Conservation (phyloP, 345 rosid genomes). For the Linum trigynum region DNA sequence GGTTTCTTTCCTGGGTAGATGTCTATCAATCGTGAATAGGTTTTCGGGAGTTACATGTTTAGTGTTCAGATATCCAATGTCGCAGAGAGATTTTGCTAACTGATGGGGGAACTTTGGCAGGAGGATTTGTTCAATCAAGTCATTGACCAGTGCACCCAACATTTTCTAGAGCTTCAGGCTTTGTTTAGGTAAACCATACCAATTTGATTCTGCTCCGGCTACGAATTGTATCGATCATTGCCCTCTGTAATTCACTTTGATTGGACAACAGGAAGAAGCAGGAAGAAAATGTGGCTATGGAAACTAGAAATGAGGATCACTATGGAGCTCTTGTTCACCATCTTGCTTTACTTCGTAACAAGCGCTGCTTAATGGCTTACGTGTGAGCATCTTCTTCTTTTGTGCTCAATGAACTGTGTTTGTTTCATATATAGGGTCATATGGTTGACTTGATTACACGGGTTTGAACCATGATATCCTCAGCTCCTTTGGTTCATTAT, state of each 20-base stretch:
- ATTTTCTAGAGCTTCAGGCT: conserved; percentile 21
- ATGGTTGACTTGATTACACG: neutral
- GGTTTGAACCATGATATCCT: conserved; percentile 1
- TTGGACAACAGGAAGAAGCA: conserved; percentile 60
- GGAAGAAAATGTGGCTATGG: conserved; percentile 70
- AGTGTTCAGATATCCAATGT: too few relatives aligned
- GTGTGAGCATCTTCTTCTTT: conserved; percentile 33
- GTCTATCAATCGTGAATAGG: neutral
- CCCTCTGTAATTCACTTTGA: neutral
- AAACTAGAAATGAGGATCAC: conserved; percentile 73
- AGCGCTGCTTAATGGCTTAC: conserved; percentile 94
- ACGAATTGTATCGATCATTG: too few relatives aligned
- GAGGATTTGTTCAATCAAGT: conserved; percentile 26
- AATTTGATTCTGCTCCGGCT: neutral
- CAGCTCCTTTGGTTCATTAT: neutral
- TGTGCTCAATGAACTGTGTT: too few relatives aligned
- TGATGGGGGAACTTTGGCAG: conserved; percentile 6
- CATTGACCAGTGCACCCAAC: conserved; percentile 22
- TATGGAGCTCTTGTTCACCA: conserved; percentile 86
- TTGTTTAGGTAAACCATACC: conserved; percentile 17
- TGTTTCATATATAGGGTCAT: neutral
- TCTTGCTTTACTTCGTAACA: conserved; percentile 73
- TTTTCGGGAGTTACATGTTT: too few relatives aligned
- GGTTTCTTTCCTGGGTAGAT: too few relatives aligned
- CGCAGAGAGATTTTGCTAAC: neutral